Evolutionary conservation across 2,329 filamentous ascomycete genomes (phyloP).

Genomic region (Akanthomyces muscarius): DNA sequence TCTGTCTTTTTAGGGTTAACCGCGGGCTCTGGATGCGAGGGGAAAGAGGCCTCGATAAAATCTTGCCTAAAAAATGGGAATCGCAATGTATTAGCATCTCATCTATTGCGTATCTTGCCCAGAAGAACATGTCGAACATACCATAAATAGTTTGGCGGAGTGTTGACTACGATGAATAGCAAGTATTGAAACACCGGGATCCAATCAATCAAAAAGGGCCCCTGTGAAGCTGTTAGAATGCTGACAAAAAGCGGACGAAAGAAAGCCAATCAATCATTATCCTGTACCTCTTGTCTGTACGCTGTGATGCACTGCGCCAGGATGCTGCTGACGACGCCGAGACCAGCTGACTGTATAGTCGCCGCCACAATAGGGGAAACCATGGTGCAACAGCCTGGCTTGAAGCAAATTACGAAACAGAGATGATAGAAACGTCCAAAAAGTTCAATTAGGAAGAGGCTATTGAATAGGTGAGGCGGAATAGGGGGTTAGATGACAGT

Average conservation of each 20-base stretch:
- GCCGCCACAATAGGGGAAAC: constrained; percentile 49
- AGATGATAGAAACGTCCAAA: not conserved
- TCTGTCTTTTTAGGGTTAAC: constrained; percentile 32
- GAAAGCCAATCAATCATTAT: not conserved
- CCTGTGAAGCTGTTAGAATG: constrained; percentile 28
- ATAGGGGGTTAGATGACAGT: not conserved
- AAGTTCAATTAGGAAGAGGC: not conserved
- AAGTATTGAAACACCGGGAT: constrained; percentile 72
- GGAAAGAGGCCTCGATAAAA: constrained; percentile 70
- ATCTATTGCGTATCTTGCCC: not conserved
- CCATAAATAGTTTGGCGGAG: constrained; percentile 83
- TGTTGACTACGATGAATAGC: constrained; percentile 66
- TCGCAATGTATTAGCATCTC: no score
- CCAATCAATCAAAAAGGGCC: constrained; percentile 59
- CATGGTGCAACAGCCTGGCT: not conserved
- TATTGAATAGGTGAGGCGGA: not conserved
- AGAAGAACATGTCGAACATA: constrained; percentile 31
- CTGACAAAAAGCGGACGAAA: not conserved
- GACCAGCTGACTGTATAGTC: constrained; percentile 61
- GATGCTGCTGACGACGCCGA: constrained; percentile 66
- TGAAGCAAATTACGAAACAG: not conserved
- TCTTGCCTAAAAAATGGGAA: constrained; percentile 54
- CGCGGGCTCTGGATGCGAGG: constrained; percentile 54
- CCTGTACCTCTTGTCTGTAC: constrained; percentile 54
- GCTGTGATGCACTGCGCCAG: constrained; percentile 67